A percentile compares a stretch with the other conserved stretches of the same genome.
Evolutionary conservation across 371 early-diverging fungal genomes (phyloP).

Genomic region (Rhizomucor pusillus): DNA sequence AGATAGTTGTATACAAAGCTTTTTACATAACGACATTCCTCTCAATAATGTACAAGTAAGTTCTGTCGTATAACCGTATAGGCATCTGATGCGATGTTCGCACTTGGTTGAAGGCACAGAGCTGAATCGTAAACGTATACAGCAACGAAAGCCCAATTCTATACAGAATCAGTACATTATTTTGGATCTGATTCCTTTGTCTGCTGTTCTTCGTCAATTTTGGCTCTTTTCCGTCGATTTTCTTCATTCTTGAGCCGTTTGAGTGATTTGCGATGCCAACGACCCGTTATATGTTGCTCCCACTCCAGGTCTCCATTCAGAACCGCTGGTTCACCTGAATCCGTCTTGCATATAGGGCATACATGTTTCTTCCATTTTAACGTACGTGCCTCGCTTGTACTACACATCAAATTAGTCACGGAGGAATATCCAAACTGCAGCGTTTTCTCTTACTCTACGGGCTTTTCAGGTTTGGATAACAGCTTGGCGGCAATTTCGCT

Average conservation of each 20-base stretch:
- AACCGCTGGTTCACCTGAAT: conserved; percentile 43
- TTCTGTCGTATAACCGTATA: no score
- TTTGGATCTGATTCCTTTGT: no score
- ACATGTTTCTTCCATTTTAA: conserved; percentile 61
- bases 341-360: conserved; percentile 59
- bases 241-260: conserved; percentile 15
- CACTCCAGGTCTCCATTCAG: conserved; percentile 72
- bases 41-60: no score
- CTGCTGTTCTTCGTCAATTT: no score
- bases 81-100: no score
- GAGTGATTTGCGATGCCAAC: conserved; percentile 54
- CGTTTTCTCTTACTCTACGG: background rate
- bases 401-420: conserved; percentile 1
- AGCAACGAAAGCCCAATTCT: no score
- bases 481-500: conserved; percentile 36
- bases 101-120: no score
- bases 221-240: no score
- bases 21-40: no score
- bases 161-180: no score
- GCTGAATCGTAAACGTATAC: no score
- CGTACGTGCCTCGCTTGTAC: conserved; percentile 46
- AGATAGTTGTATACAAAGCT: no score
- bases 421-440: conserved; percentile 1
- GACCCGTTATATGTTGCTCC: conserved; percentile 62
- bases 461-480: conserved; percentile 17